These are phyloP conservation scores for Ganoderma sp. DNA, from an alignment of 1,284 basidiomycete species.

Conservation along the genomic window DNA sequence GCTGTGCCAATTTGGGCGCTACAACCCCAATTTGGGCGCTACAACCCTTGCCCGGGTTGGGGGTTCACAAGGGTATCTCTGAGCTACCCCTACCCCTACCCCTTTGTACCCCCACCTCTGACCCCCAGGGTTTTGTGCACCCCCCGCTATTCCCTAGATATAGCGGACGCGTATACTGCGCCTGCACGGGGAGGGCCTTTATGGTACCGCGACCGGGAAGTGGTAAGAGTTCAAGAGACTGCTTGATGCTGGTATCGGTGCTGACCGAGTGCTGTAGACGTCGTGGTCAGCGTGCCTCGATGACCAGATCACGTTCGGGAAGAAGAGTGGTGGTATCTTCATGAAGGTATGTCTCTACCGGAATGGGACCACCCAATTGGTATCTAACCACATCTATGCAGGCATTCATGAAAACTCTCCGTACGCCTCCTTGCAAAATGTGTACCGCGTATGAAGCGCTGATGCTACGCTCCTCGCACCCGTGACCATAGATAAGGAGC, in stretches of 20 bases:
- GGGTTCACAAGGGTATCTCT: no score
- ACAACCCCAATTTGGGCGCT: no score
- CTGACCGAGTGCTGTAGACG: conserved; percentile 8
- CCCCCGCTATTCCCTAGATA: no score
- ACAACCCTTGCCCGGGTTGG: no score
- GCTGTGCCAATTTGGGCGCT: no score
- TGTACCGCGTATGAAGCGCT: not conserved
- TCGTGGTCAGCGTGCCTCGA: conserved; percentile 29
- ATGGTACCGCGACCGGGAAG: conserved; percentile 6
- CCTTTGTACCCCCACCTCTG: no score
- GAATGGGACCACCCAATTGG: not conserved
- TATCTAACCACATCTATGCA: not conserved
- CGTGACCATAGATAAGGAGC: not conserved
- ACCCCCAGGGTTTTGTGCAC: no score
- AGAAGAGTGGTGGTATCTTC: conserved; percentile 23
- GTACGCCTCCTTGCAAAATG: not conserved
- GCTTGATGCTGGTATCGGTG: not conserved
- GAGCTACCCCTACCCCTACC: no score
- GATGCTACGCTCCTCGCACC: not conserved
- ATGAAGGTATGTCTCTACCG: conserved; percentile 11
- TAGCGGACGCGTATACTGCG: no score
- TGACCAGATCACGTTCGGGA: conserved; percentile 13
- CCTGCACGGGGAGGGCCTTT: no score
- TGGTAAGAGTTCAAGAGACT: conserved; percentile 11
- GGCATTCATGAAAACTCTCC: conserved; percentile 4